Percentiles rank a stretch among this genome's conserved stretches.
Conservation (phyloP, 1,284 basidiomycete species). For the Fomitopsis palustris region DNA sequence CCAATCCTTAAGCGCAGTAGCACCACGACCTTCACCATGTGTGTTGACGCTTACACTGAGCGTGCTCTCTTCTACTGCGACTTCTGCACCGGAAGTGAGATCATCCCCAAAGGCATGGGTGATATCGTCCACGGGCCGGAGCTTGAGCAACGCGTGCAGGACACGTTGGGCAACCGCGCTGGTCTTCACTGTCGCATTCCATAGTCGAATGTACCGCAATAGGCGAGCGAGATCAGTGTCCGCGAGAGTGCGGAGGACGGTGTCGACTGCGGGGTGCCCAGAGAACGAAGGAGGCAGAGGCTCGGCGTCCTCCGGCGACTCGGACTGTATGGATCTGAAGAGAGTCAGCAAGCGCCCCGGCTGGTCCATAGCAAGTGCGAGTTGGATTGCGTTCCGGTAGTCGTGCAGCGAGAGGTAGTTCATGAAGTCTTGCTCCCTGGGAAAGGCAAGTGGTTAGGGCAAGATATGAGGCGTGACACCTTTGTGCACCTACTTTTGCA, state of each 20-base stretch:
- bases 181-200: conserved; percentile 91
- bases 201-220: conserved; percentile 82
- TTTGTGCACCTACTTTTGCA: conserved; percentile 63
- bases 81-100: not conserved
- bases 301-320: conserved; percentile 9
- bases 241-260: conserved; percentile 73
- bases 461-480: conserved; percentile 3
- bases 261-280: conserved; percentile 73
- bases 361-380: conserved; percentile 91
- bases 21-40: conserved; percentile 24
- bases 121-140: conserved; percentile 72
- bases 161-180: conserved; percentile 85
- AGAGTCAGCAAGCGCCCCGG: conserved; percentile 84
- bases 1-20: conserved; percentile 64
- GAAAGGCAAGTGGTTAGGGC: not conserved
- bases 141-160: conserved; percentile 79
- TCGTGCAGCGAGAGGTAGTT: conserved; percentile 89
- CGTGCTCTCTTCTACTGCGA: conserved; percentile 8
- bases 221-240: conserved; percentile 78
- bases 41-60: conserved; percentile 18
- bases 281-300: conserved; percentile 42
- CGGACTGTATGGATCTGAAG: conserved; percentile 61
- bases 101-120: conserved; percentile 58
- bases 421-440: conserved; percentile 91
- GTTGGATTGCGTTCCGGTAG: conserved; percentile 86